Conservation (phyloP, 2,329 filamentous ascomycete species). For the Bipolaris oryzae region DNA sequence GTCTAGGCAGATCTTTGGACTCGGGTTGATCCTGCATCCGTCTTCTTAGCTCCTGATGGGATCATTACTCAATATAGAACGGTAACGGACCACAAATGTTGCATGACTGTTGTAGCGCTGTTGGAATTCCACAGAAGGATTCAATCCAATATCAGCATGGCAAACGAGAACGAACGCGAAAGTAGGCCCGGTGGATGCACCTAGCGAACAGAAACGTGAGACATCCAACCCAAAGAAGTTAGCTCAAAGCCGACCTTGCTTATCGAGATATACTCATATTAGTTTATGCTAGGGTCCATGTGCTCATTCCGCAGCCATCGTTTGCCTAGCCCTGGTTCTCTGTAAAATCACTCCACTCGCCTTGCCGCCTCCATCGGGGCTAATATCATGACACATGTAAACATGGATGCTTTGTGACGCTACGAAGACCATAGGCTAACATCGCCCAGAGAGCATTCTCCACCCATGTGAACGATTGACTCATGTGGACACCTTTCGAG, state of each 20-base stretch:
- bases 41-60: background rate
- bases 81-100: background rate
- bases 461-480: constrained; percentile 11
- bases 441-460: constrained; percentile 10
- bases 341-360: constrained; percentile 6
- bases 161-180: background rate
- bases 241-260: background rate
- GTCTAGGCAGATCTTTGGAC: background rate
- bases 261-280: no score
- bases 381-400: constrained; percentile 4
- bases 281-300: background rate
- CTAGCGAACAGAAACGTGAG: background rate
- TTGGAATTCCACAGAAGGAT: constrained; percentile 1
- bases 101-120: background rate
- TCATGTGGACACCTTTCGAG: background rate
- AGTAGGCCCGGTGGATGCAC: background rate
- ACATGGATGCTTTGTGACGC: constrained; percentile 6
- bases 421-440: constrained; percentile 5
- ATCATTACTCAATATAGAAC: background rate
- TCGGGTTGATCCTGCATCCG: background rate
- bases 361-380: constrained; percentile 2
- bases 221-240: background rate
- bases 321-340: background rate
- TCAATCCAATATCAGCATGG: background rate
- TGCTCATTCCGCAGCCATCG: background rate